These are phyloP conservation scores for Nannochloropsis gaditana DNA, from an alignment of 108 stramenopile species.

Conservation along the genomic window DNA sequence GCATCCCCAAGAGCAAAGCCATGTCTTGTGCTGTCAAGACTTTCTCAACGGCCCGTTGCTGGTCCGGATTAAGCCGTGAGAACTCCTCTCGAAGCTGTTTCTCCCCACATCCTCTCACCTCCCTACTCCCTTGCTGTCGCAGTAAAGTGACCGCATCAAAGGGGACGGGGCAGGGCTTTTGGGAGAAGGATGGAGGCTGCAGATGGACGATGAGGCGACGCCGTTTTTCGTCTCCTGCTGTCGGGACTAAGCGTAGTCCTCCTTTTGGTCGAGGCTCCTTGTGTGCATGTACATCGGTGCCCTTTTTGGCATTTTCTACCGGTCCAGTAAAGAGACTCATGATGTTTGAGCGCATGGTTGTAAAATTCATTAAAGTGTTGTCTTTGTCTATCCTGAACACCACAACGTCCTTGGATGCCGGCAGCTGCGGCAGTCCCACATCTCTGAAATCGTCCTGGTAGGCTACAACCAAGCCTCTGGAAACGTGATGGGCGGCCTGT, in stretches of 20 bases:
- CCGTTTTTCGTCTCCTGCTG: slow-evolving; percentile 33
- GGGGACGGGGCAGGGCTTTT: slow-evolving; percentile 25
- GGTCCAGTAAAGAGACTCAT: slow-evolving; percentile 34
- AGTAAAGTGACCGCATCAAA: slow-evolving; percentile 18
- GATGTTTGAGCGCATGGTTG: slow-evolving; percentile 40
- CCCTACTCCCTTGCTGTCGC: slow-evolving; percentile 3
- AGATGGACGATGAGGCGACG: slow-evolving; percentile 36
- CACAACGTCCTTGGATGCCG: slow-evolving; percentile 21
- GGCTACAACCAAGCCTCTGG: not conserved
- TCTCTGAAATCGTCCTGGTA: not conserved
- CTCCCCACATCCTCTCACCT: not conserved
- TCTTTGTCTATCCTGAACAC: slow-evolving; percentile 36
- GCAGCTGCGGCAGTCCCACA: slow-evolving; percentile 22
- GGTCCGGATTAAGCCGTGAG: slow-evolving; percentile 42
- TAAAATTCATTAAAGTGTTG: not conserved
- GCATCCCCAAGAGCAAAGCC: slow-evolving; percentile 54
- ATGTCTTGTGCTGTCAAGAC: slow-evolving; percentile 47
- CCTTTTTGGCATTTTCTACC: slow-evolving; percentile 21
- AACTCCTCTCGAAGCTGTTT: slow-evolving; percentile 30
- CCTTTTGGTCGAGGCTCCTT: slow-evolving; percentile 13
- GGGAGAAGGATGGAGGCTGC: slow-evolving; percentile 26
- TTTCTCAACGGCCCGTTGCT: slow-evolving; percentile 46
- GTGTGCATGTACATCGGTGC: not conserved
- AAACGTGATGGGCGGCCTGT: not conserved
- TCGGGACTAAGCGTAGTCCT: slow-evolving; percentile 21